Conservation (phyloP, 768 basidiomycete genomes). For the Austroboletus eburneus region DNA sequence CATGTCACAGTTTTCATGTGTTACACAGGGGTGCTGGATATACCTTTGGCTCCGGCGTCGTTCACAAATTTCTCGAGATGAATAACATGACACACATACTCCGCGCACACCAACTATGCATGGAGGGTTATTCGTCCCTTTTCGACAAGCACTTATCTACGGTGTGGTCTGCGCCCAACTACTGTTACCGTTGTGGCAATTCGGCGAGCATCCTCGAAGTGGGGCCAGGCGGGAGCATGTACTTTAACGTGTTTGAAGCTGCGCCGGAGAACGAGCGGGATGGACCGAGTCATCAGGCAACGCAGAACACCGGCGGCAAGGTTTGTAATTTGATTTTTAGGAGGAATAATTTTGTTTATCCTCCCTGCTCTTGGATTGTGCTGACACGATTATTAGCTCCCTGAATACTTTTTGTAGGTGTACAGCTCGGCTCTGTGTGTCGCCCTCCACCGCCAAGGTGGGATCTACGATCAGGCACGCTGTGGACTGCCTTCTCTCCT, state of each 20-base stretch:
- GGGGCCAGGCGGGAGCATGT: conserved; percentile 80
- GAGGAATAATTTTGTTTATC: not conserved
- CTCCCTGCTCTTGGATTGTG: not conserved
- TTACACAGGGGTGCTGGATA: conserved; percentile 86
- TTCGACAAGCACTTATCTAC: conserved; percentile 95
- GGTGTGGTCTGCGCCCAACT: conserved; percentile 98
- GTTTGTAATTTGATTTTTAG: conserved; percentile 34
- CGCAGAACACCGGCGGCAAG: conserved; percentile 69
- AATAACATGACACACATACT: conserved; percentile 98
- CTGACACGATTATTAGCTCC: conserved; percentile 45
- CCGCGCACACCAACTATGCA: conserved; percentile 97
- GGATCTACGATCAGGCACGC: conserved; percentile 8
- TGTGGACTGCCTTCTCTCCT: not conserved
- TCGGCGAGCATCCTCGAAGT: conserved; percentile 95
- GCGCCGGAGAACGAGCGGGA: conserved; percentile 97
- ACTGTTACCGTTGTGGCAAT: conserved; percentile 98
- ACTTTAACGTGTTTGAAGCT: conserved; percentile 98
- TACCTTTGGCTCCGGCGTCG: conserved; percentile 97
- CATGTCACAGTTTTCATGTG: conserved; percentile 1
- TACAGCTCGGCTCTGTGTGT: not conserved
- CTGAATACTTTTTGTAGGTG: conserved; percentile 69
- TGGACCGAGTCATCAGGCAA: conserved; percentile 75
- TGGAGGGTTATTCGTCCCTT: conserved; percentile 98
- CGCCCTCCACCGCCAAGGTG: not conserved
- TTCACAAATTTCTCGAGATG: conserved; percentile 93